Percentiles rank a stretch among this genome's conserved stretches.
These are phyloP conservation scores for Trypanosoma boissoni DNA, from an alignment of 208 protist species.

Conservation along the genomic window DNA sequence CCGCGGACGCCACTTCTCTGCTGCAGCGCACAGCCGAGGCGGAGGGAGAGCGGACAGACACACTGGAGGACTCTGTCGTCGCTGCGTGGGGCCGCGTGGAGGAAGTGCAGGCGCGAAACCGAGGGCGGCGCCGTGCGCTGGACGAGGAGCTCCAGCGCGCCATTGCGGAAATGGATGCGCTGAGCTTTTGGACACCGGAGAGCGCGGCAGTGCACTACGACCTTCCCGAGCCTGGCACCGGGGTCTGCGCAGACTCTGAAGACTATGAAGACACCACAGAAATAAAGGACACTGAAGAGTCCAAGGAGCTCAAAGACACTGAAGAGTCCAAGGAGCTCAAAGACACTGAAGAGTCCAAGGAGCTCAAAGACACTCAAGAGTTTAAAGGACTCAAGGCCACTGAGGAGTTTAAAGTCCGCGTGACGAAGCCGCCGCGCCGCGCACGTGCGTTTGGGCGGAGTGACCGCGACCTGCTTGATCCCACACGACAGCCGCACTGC, in stretches of 20 bases:
- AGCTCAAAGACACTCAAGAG: too few relatives aligned
- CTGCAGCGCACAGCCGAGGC: slow-evolving; percentile 10
- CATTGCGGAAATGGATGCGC: slow-evolving; percentile 22
- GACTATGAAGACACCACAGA: too few relatives aligned
- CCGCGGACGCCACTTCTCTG: slow-evolving; percentile 17
- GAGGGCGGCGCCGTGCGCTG: slow-evolving; percentile 27
- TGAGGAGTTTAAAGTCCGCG: too few relatives aligned
- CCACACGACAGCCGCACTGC: slow-evolving; percentile 38
- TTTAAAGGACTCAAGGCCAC: too few relatives aligned
- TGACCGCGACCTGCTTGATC: slow-evolving; percentile 64
- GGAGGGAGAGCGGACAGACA: slow-evolving; percentile 30
- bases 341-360: too few relatives aligned
- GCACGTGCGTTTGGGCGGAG: too few relatives aligned
- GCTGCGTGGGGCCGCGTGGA: slow-evolving; percentile 62
- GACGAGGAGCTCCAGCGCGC: slow-evolving; percentile 25
- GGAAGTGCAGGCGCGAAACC: slow-evolving; percentile 43
- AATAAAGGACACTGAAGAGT: too few relatives aligned
- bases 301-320: too few relatives aligned
- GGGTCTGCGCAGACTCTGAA: neutral
- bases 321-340: too few relatives aligned
- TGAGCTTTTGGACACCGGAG: slow-evolving; percentile 56
- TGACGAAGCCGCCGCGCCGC: too few relatives aligned
- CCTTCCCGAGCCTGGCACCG: slow-evolving; percentile 30
- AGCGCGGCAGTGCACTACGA: slow-evolving; percentile 43
- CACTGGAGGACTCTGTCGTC: slow-evolving; percentile 32